These are phyloP conservation scores for Pistacia integerrima DNA, from an alignment of 345 rosid species.

Conservation along the genomic window DNA sequence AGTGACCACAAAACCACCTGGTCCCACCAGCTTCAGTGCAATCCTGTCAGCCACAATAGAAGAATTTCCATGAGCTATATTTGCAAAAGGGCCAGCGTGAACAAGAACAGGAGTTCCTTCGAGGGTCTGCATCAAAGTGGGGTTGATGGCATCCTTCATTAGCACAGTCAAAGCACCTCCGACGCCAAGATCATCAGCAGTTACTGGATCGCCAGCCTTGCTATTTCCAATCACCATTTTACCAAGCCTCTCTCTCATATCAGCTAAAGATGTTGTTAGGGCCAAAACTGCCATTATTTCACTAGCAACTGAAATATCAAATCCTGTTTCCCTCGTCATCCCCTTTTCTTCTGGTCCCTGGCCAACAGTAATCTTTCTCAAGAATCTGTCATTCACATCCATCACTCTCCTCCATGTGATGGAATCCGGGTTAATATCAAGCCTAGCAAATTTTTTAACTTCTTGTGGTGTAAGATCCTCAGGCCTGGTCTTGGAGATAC, in stretches of 20 bases:
- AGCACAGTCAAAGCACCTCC: conserved; percentile 97
- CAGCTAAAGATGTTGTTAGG: conserved; percentile 87
- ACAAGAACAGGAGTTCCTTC: conserved; percentile 99
- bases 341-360: conserved; percentile 99
- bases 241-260: conserved; percentile 98
- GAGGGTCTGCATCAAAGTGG: conserved; percentile 97
- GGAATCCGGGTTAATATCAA: conserved; percentile 82
- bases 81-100: conserved; percentile 99
- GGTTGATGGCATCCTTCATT: conserved; percentile 97
- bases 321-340: conserved; percentile 94
- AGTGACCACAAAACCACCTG: conserved; percentile 95
- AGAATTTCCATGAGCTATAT: conserved; percentile 98
- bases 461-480: conserved; percentile 89
- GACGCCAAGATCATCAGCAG: conserved; percentile 98
- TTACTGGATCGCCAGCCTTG: conserved; percentile 87
- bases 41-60: conserved; percentile 97
- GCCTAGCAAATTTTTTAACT: conserved; percentile 81
- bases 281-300: conserved; percentile 99
- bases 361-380: conserved; percentile 86
- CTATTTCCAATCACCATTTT: conserved; percentile 97
- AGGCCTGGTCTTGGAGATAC: conserved; percentile 74
- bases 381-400: conserved; percentile 95
- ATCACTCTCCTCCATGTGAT: conserved; percentile 99
- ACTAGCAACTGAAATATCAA: conserved; percentile 97
- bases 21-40: conserved; percentile 91